Base-by-base conservation (phyloP, 2,329 filamentous ascomycete genomes). In the Phyllosticta citrichinensis region DNA sequence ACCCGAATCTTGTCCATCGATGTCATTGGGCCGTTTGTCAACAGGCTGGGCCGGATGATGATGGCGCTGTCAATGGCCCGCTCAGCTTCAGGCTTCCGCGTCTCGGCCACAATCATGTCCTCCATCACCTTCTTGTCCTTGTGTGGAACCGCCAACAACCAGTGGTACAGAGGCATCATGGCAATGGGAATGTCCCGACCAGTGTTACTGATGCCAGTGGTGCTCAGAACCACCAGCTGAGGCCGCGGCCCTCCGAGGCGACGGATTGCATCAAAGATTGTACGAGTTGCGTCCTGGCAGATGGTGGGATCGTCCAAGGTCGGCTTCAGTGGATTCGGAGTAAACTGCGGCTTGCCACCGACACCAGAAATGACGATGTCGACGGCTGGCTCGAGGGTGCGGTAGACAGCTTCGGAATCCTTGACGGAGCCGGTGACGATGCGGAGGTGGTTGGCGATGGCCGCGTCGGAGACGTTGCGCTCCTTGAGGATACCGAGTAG, bases 321-420 rank as follows among this genome's bases (percentile, higher is more conserved):
- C 1, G 74, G 74, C 5, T 62, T 63, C 6, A 40, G 61, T 51
- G 67, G 55, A 30, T 54, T 64, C 20, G 30, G 62, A 58, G 71
- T 65, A 14, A 74, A 53, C 20, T 60, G 57, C 0, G 71, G 70
- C 17, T 67, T 65, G 24, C 68, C 69, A 61, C 80, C 80, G 35
- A 83, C 73, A 17, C 80, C 80, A 30, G 71, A 75, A 55, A 81
- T 64, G 60, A 83, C 77, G 9, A 72, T 69, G 63, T 77, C 74
- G 25, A 77, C 78, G 40, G 40, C 40, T n/a, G 40, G 40, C 40
- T 47, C 40, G 1, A 72, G 67, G n/a, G 57, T 63, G 9, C 63
- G 40, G 30, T 62, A 54, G 5, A 25, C 40, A 0, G 67, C 63
- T 30, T 11, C 24, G 11, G 54, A 19, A 63, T 80, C 74, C 56